These are phyloP conservation scores for Fusarium coffeatum DNA, from an alignment of 2,329 filamentous ascomycete species.

Conservation along the genomic window DNA sequence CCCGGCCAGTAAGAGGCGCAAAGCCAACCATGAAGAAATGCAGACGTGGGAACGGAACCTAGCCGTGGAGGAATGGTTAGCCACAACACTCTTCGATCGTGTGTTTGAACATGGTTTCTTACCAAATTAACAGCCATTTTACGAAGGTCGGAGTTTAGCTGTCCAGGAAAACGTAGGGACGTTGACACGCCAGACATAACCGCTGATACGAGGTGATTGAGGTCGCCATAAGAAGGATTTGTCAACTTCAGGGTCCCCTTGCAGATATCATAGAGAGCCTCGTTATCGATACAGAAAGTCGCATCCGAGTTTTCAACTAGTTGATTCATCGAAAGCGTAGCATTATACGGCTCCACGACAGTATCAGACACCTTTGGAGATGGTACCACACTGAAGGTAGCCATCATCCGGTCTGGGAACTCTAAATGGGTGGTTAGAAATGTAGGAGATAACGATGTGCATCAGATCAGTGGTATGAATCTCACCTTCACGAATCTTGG, in stretches of 20 bases:
- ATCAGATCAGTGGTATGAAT: not conserved
- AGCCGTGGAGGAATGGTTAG: not conserved
- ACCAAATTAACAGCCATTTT: conserved; percentile 99
- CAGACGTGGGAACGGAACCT: conserved; percentile 90
- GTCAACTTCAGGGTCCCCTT: conserved; percentile 97
- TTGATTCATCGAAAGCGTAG: not conserved
- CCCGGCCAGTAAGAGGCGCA: conserved; percentile 85
- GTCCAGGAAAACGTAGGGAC: conserved; percentile 97
- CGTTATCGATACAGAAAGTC: conserved; percentile 71
- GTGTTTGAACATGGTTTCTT: conserved; percentile 30
- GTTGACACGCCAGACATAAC: conserved; percentile 99
- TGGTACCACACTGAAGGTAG: conserved; percentile 95
- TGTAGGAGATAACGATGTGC: not conserved
- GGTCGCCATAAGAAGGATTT: conserved; percentile 90
- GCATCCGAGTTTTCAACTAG: not conserved
- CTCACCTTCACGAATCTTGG: conserved; percentile 88
- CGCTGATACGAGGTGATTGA: conserved; percentile 98
- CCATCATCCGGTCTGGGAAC: conserved; percentile 99
- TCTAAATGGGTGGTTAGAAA: conserved; percentile 62
- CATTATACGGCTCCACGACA: not conserved
- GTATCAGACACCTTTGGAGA: not conserved
- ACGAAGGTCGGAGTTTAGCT: conserved; percentile 99
- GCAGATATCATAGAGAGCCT: conserved; percentile 99
- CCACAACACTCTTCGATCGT: not conserved
- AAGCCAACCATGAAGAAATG: conserved; percentile 88